Evolutionary conservation across 2,329 filamentous ascomycete species (phyloP).

Genomic region (Penicillium hesseltinei): DNA sequence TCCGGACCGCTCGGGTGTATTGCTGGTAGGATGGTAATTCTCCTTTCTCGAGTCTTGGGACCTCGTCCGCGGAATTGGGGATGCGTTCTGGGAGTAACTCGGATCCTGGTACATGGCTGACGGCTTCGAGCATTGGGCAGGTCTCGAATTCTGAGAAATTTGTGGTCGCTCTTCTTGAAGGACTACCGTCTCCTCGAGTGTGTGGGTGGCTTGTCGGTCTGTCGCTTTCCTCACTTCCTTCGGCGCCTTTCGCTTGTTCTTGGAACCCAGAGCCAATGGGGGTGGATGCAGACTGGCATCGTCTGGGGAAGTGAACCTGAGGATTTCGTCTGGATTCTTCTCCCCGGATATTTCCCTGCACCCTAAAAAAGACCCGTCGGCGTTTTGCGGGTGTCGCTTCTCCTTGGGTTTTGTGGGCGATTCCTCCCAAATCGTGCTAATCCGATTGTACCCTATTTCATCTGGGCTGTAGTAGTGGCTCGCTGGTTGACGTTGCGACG

Average conservation of each 20-base stretch:
- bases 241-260: constrained; percentile 22
- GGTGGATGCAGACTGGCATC: constrained; percentile 24
- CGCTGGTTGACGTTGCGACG: constrained; percentile 6
- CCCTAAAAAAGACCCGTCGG: constrained; percentile 42
- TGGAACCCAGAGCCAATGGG: constrained; percentile 24
- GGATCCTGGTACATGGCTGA: constrained; percentile 28
- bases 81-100: constrained; percentile 16
- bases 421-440: constrained; percentile 38
- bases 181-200: constrained; percentile 18
- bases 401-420: constrained; percentile 26
- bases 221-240: constrained; percentile 10
- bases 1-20: constrained; percentile 12
- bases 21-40: constrained; percentile 18
- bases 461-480: constrained; percentile 40
- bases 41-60: constrained; percentile 26
- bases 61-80: constrained; percentile 15
- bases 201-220: constrained; percentile 10
- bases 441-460: constrained; percentile 39
- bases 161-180: constrained; percentile 30
- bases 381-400: constrained; percentile 18
- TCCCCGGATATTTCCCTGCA: constrained; percentile 38
- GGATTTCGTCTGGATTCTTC: constrained; percentile 40
- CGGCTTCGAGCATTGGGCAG: constrained; percentile 36
- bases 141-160: constrained; percentile 37
- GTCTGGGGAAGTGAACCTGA: constrained; percentile 34